phyloP scores from a whole-genome alignment of 1,284 basidiomycete species.

The Moniliella sp. region DNA sequence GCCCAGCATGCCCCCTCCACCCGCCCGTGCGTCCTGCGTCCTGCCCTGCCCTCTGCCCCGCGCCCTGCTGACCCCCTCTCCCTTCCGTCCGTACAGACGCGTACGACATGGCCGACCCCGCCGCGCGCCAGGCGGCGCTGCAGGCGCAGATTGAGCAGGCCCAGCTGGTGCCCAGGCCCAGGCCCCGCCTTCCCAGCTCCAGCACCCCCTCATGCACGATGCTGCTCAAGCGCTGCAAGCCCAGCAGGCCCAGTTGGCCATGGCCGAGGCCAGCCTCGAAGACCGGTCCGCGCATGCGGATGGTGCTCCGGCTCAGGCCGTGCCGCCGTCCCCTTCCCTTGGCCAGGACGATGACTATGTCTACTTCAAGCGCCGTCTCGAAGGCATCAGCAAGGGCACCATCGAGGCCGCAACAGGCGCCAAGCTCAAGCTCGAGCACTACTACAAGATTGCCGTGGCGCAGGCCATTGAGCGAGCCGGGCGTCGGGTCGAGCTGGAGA shows the following conservation, averaged over 20 bases:
- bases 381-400: slow-evolving; percentile 63
- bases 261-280: too few species aligned
- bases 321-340: too few species aligned
- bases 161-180: slow-evolving; percentile 22
- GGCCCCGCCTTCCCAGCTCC: slow-evolving; percentile 18
- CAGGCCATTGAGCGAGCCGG: slow-evolving; percentile 70
- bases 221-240: slow-evolving; percentile 17
- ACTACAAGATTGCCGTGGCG: slow-evolving; percentile 85
- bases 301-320: not conserved
- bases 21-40: too few species aligned
- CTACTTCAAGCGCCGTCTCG: slow-evolving; percentile 73
- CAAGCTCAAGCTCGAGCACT: slow-evolving; percentile 89
- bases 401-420: slow-evolving; percentile 79
- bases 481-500: slow-evolving; percentile 77
- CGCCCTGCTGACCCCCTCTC: too few species aligned
- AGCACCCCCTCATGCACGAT: slow-evolving; percentile 24
- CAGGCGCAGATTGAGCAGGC: slow-evolving; percentile 25
- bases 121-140: slow-evolving; percentile 8
- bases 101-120: too few species aligned
- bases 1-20: too few species aligned
- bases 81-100: too few species aligned
- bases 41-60: too few species aligned
- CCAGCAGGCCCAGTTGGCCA: slow-evolving; percentile 26
- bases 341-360: slow-evolving; percentile 54
- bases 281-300: slow-evolving; percentile 1